These are phyloP conservation scores for Akanthomyces dipterigenus DNA, from an alignment of 2,329 filamentous ascomycete genomes.

Conservation along the genomic window DNA sequence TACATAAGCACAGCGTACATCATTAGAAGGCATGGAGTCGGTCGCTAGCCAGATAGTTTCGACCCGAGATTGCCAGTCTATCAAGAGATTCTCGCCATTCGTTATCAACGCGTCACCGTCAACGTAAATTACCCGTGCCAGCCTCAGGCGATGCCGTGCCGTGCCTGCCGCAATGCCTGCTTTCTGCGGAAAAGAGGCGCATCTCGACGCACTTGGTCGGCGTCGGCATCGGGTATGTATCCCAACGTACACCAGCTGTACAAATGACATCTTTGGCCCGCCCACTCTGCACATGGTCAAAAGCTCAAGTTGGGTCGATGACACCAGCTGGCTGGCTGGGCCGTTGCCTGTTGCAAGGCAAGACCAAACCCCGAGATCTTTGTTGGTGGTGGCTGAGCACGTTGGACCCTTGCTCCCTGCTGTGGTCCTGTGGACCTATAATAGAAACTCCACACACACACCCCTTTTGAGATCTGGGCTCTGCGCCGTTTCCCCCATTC, in stretches of 20 bases:
- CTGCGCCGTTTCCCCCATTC: neutral
- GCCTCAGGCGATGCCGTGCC: neutral
- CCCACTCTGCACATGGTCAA: neutral
- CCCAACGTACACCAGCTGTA: no score
- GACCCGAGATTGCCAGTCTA: neutral
- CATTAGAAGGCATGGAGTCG: neutral
- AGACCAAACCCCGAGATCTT: slow-evolving; percentile 5
- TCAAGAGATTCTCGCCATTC: no score
- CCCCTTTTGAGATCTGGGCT: slow-evolving; percentile 4
- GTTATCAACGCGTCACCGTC: no score
- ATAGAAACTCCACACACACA: neutral
- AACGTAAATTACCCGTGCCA: no score
- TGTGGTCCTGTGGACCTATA: neutral
- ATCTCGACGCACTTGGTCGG: neutral
- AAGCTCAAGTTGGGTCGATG: neutral
- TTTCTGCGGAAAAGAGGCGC: neutral
- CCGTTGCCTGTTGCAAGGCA: neutral
- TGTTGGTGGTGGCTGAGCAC: slow-evolving; percentile 12
- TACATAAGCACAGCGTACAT: neutral
- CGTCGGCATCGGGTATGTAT: neutral
- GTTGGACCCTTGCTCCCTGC: neutral
- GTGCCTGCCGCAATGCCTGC: neutral
- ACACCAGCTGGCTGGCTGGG: neutral
- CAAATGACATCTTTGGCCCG: neutral
- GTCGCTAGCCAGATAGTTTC: neutral